Evolutionary conservation across 345 rosid genomes (phyloP).

Genomic region (Rhodamnia rubescens): DNA sequence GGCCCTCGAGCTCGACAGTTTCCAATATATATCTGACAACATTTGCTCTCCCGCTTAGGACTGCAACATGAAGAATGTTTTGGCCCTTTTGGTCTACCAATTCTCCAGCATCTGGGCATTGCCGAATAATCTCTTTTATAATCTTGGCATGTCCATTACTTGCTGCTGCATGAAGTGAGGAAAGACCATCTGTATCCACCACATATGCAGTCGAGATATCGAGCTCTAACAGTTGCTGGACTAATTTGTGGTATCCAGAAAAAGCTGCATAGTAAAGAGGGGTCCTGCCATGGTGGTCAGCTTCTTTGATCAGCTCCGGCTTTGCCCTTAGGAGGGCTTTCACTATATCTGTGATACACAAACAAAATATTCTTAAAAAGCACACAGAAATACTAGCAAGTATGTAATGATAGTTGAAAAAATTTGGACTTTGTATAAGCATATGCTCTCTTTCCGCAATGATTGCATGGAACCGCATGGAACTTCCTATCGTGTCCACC

Average conservation of each 20-base stretch:
- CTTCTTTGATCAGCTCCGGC: background rate
- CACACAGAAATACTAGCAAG: background rate
- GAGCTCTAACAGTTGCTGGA: background rate
- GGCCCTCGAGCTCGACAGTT: background rate
- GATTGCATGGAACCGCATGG: no score
- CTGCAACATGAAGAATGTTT: conserved; percentile 4
- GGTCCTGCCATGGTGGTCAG: background rate
- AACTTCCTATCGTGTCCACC: no score
- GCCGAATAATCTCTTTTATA: background rate
- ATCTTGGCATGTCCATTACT: background rate
- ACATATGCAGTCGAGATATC: background rate
- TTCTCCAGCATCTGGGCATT: conserved; percentile 1
- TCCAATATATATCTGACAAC: background rate
- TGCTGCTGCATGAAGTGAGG: background rate
- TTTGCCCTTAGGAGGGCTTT: background rate
- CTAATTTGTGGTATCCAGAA: background rate
- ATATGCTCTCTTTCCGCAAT: no score
- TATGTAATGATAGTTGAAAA: background rate
- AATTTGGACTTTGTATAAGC: background rate
- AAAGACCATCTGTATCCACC: background rate
- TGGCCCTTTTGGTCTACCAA: background rate
- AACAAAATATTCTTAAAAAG: background rate
- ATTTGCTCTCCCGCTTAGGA: background rate
- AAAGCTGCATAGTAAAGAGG: background rate
- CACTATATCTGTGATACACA: background rate